A percentile compares a stretch with the other conserved stretches of the same genome.
These are phyloP conservation scores for Zanthoxylum bungeanum DNA, from an alignment of 345 rosid species.

Conservation along the genomic window DNA sequence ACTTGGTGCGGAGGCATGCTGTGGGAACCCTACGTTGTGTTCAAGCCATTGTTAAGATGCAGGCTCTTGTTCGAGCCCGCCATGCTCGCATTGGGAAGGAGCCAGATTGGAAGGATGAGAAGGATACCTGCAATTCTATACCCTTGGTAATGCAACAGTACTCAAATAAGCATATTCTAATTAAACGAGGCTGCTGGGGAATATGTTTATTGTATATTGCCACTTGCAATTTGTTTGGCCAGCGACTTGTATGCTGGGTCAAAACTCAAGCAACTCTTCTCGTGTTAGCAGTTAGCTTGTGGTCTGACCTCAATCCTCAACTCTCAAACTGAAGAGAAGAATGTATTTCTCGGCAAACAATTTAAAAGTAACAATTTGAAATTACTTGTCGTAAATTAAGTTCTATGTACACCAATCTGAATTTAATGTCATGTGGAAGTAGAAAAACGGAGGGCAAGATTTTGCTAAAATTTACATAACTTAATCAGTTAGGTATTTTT, in stretches of 20 bases:
- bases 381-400: neutral
- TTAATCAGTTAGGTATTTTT: neutral
- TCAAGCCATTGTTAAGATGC: constrained; percentile 92
- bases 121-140: constrained; percentile 20
- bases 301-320: neutral
- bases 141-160: constrained; percentile 36
- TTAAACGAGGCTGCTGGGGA: neutral
- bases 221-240: neutral
- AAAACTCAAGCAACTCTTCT: too few species aligned
- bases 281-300: too few species aligned
- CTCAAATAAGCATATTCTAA: neutral
- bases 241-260: too few species aligned
- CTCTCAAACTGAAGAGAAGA: neutral
- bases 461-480: neutral
- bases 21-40: constrained; percentile 81
- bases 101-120: constrained; percentile 24
- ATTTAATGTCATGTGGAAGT: neutral
- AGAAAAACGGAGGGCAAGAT: neutral
- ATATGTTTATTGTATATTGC: neutral
- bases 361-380: neutral
- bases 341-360: neutral
- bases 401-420: neutral
- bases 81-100: constrained; percentile 35
- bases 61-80: constrained; percentile 76
- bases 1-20: constrained; percentile 86